These are phyloP conservation scores for Saccharomyces hybrid DNA, from an alignment of 1,139 yeast species.

Conservation along the genomic window DNA sequence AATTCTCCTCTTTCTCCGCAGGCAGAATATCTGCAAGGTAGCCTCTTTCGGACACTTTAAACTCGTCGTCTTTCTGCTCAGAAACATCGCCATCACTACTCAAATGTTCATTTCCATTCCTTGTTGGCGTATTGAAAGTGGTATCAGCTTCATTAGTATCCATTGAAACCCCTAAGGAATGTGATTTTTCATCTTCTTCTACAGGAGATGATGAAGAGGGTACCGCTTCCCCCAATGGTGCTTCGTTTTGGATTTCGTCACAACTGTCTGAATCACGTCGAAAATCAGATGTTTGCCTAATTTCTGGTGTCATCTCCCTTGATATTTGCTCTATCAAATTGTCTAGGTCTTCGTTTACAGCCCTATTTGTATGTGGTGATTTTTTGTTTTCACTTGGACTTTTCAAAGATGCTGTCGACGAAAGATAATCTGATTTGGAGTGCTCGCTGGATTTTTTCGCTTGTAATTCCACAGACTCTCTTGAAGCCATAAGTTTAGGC, in stretches of 20 bases:
- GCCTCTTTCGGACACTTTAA: slow-evolving; percentile 1
- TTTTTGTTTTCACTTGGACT: not conserved
- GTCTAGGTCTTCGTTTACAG: slow-evolving; percentile 26
- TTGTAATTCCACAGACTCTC: not conserved
- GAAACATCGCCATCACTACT: slow-evolving; percentile 6
- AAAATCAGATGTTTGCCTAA: slow-evolving; percentile 2
- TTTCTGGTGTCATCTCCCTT: slow-evolving; percentile 26
- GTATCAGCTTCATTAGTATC: not conserved
- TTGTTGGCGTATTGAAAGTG: not conserved
- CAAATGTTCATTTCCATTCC: slow-evolving; percentile 5
- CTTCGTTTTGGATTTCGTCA: slow-evolving; percentile 3
- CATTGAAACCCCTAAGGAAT: not conserved
- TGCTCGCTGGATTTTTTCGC: not conserved
- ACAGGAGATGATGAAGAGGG: not conserved
- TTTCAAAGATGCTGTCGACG: not conserved
- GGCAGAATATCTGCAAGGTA: not conserved
- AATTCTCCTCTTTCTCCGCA: slow-evolving; percentile 6
- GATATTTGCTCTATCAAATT: slow-evolving; percentile 28
- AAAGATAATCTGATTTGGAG: not conserved
- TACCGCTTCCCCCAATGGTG: not conserved
- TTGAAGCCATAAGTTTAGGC: not conserved
- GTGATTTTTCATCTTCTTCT: not conserved
- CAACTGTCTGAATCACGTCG: slow-evolving; percentile 4
- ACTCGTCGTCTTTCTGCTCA: slow-evolving; percentile 6
- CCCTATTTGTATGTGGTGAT: slow-evolving; percentile 8